These are phyloP conservation scores for Conringia planisiliqua DNA, from an alignment of 345 rosid genomes.

Conservation along the genomic window DNA sequence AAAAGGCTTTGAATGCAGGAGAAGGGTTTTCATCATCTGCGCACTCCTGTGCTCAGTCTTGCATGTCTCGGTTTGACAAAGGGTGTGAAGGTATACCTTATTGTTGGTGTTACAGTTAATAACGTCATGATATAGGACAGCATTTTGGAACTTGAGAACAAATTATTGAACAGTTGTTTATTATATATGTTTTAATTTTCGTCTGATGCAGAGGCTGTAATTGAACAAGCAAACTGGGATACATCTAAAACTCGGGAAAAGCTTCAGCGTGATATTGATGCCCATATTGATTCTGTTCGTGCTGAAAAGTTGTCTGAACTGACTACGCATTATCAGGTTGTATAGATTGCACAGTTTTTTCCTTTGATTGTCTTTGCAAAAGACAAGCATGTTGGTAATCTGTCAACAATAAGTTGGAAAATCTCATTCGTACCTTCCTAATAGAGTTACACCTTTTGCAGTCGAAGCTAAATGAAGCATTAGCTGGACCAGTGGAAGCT, in stretches of 20 bases:
- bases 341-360: too few species aligned
- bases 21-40: constrained; percentile 77
- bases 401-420: constrained; percentile 2
- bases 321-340: constrained; percentile 34
- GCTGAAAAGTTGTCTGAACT: constrained; percentile 78
- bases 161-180: too few species aligned
- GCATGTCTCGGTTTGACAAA: constrained; percentile 61
- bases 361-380: too few species aligned
- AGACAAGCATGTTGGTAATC: not conserved
- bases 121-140: not conserved
- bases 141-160: constrained; percentile 7
- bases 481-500: constrained; percentile 88
- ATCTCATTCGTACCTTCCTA: constrained; percentile 14
- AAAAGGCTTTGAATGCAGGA: constrained; percentile 72
- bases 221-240: constrained; percentile 95
- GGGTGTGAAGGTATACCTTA: constrained; percentile 59
- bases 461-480: constrained; percentile 68
- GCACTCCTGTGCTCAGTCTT: constrained; percentile 40
- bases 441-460: constrained; percentile 40
- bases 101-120: not conserved
- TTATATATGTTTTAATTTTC: too few species aligned
- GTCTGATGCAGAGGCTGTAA: constrained; percentile 62
- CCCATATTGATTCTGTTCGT: constrained; percentile 75
- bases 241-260: constrained; percentile 69
- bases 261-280: constrained; percentile 83